Percentiles rank a stretch among this genome's conserved stretches.
phyloP scores from a whole-genome alignment of 2,329 filamentous ascomycete species.

The Colletotrichum viniferum region DNA sequence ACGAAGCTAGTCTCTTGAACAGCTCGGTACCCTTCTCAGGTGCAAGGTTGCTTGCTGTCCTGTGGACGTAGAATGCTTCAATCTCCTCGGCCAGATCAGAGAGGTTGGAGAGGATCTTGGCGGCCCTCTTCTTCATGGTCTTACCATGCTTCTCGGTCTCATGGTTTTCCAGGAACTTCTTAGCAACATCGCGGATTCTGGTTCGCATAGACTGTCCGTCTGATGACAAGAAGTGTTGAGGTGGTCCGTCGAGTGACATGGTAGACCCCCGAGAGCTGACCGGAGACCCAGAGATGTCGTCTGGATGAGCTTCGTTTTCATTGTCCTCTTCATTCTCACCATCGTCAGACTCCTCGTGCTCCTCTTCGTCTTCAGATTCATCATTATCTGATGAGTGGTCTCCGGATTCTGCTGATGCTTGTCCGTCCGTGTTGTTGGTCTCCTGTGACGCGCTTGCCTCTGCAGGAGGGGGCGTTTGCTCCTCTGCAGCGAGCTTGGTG shows the following conservation, averaged over 20 bases:
- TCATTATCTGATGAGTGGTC: slow-evolving; percentile 45
- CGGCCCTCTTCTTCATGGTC: slow-evolving; percentile 78
- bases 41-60: slow-evolving; percentile 48
- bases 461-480: slow-evolving; percentile 35
- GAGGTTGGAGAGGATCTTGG: slow-evolving; percentile 74
- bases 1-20: slow-evolving; percentile 77
- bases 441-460: slow-evolving; percentile 28
- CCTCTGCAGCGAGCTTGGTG: slow-evolving; percentile 70
- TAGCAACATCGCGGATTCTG: slow-evolving; percentile 77
- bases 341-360: slow-evolving; percentile 55
- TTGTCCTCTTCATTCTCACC: slow-evolving; percentile 58
- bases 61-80: slow-evolving; percentile 69
- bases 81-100: slow-evolving; percentile 75
- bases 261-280: slow-evolving; percentile 70
- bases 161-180: slow-evolving; percentile 82
- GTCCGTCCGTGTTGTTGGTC: background rate
- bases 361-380: slow-evolving; percentile 53
- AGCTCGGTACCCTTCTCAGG: slow-evolving; percentile 63
- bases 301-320: slow-evolving; percentile 41
- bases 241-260: slow-evolving; percentile 64
- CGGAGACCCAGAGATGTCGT: slow-evolving; percentile 70
- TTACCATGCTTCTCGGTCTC: slow-evolving; percentile 76
- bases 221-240: slow-evolving; percentile 50
- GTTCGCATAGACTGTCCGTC: slow-evolving; percentile 67
- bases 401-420: slow-evolving; percentile 21